Evolutionary conservation across 352 stramenopile genomes (phyloP).

Genomic region (Pythium brachiatum): DNA sequence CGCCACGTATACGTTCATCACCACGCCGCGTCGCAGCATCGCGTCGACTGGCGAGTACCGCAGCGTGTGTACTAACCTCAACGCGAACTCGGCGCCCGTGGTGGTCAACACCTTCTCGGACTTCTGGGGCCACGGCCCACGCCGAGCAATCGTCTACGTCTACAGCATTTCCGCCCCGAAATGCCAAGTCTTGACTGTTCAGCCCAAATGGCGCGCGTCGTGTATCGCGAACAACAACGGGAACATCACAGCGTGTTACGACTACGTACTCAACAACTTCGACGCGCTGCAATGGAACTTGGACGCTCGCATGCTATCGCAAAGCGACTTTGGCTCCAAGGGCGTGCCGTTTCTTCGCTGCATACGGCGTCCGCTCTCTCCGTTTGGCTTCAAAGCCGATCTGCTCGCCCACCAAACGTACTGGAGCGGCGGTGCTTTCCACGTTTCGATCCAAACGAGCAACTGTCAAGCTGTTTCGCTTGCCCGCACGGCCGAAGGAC

Average conservation of each 20-base stretch:
- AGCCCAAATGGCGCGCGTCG: constrained; percentile 7
- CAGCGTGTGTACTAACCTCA: constrained; percentile 22
- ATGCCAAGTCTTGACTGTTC: constrained; percentile 14
- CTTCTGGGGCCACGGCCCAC: constrained; percentile 28
- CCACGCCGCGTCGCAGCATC: constrained; percentile 16
- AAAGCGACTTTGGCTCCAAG: constrained; percentile 33
- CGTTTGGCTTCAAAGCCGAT: constrained; percentile 54
- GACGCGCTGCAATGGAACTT: constrained; percentile 30
- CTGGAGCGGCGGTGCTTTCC: constrained; percentile 41
- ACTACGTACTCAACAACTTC: constrained; percentile 50
- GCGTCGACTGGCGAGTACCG: constrained; percentile 26
- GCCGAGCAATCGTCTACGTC: constrained; percentile 22
- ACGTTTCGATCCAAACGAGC: constrained; percentile 48
- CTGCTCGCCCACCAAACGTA: constrained; percentile 48
- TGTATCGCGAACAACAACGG: constrained; percentile 24
- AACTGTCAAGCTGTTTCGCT: constrained; percentile 38
- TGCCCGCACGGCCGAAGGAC: constrained; percentile 30
- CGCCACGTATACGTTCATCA: constrained; percentile 22
- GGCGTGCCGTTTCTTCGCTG: constrained; percentile 50
- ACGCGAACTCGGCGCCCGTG: constrained; percentile 19
- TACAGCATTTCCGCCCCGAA: constrained; percentile 35
- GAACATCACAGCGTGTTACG: constrained; percentile 37
- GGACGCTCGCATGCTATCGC: constrained; percentile 29
- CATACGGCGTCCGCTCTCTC: constrained; percentile 26
- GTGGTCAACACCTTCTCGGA: constrained; percentile 29